These are phyloP conservation scores for Scenedesmus sp. DNA, from an alignment of 163 green algal species.

Conservation along the genomic window DNA sequence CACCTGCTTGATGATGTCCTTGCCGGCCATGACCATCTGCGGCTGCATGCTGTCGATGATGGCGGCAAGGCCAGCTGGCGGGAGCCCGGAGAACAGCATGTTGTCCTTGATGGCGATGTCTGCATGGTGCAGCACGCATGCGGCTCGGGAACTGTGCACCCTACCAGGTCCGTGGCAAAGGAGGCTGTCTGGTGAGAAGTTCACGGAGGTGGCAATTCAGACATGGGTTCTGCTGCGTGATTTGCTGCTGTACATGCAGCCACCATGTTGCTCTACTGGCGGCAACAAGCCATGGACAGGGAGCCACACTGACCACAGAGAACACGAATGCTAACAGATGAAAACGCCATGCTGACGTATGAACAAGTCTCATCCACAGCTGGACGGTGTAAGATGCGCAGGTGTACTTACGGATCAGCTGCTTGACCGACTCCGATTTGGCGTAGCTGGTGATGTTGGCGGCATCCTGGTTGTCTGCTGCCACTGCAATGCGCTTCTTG, in stretches of 20 bases:
- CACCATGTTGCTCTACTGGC: not conserved
- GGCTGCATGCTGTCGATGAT: constrained; percentile 91
- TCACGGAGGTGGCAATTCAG: too few relatives aligned
- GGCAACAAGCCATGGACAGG: not conserved
- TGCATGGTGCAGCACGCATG: constrained; percentile 8
- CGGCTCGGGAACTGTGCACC: too few relatives aligned
- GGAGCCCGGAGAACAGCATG: constrained; percentile 90
- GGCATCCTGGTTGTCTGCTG: constrained; percentile 42
- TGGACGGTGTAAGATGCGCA: not conserved
- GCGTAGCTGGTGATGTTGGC: constrained; percentile 46
- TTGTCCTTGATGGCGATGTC: constrained; percentile 67
- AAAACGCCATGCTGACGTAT: not conserved
- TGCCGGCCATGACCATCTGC: constrained; percentile 68
- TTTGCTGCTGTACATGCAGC: not conserved
- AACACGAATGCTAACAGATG: too few relatives aligned
- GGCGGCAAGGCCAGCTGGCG: constrained; percentile 76
- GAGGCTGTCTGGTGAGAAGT: too few relatives aligned
- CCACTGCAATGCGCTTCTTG: constrained; percentile 52
- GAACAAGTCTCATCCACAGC: not conserved
- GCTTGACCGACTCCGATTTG: constrained; percentile 49
- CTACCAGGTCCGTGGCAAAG: too few relatives aligned
- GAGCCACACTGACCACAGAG: too few relatives aligned
- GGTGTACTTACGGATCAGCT: constrained; percentile 44
- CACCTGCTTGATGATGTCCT: constrained; percentile 89
- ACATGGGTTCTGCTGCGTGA: not conserved